These are phyloP conservation scores for Thermoascus crustaceus DNA, from an alignment of 2,329 filamentous ascomycete genomes.

Conservation along the genomic window DNA sequence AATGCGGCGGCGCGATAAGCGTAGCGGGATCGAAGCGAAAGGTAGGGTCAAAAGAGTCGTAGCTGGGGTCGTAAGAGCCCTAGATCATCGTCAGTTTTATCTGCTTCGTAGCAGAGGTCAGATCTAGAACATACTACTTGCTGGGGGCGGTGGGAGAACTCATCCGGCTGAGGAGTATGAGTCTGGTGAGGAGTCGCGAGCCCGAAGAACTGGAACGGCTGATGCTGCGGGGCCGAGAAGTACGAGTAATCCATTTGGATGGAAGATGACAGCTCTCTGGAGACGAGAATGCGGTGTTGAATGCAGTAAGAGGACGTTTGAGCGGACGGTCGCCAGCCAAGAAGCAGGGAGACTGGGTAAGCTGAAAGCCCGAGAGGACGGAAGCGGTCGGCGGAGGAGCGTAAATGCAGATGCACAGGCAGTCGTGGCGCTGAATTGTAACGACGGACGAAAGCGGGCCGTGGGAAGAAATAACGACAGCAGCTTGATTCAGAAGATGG, in stretches of 20 bases:
- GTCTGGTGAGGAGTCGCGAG: constrained; percentile 36
- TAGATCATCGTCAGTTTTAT: constrained; percentile 14
- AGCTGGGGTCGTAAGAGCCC: constrained; percentile 30
- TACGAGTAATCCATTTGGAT: constrained; percentile 51
- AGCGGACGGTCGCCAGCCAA: too few species aligned
- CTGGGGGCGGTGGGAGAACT: constrained; percentile 37
- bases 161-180: constrained; percentile 33
- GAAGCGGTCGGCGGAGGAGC: too few species aligned
- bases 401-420: neutral
- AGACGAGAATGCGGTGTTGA: neutral
- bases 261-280: neutral
- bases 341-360: too few species aligned
- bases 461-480: neutral
- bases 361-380: too few species aligned
- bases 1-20: constrained; percentile 26
- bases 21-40: constrained; percentile 28
- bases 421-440: neutral
- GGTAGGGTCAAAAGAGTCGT: constrained; percentile 30
- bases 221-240: constrained; percentile 35
- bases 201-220: constrained; percentile 43
- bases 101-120: constrained; percentile 10
- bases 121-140: constrained; percentile 25
- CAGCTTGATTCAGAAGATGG: too few species aligned
- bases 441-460: neutral
- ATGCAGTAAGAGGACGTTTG: too few species aligned